Base-by-base conservation (phyloP, 2,329 filamentous ascomycete species). In the Alternaria arbusti region DNA sequence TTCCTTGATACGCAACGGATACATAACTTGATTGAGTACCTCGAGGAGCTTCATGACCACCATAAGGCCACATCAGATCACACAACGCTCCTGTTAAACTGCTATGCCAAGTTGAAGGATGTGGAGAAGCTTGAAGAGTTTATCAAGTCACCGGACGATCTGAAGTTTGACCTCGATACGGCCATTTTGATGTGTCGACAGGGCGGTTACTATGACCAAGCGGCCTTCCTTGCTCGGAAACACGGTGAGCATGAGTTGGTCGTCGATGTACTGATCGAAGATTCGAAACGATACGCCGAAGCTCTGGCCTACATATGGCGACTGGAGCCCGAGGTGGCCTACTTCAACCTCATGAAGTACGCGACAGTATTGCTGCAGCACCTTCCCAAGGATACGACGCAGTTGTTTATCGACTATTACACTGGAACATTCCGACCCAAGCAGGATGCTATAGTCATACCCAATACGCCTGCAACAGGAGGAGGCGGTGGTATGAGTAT, bases 131-230 rank as follows among this genome's bases (percentile, higher is more conserved):
- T 99, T 7, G 95, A 99, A 75, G 91, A 91, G 23, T 99, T 99
- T 70, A 99, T 99, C 81, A 97, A 97, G 77, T 94, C 94, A 26
- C 94, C 95, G 0, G 94, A 92, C 50, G 94, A 97, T 72, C 86
- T 97, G 45, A 97, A 96, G 74, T 99, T 99, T 74, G 96, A 99
- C 78, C 85, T 98, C 3, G 96, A 99, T 70, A 99, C 96, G 1
- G 96, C 96, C 13, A 99, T 99, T 67, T 89, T 91, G 2, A 97
- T 99, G 94, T 99, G 96, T 76, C 89, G 96, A 26, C 96, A 99
- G 82, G 96, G 95, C 11, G 95, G 96, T 1, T 99, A 99, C 80
- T 97, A 91, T 73, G 94, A 98, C 63, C 96, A 99, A 83, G 96
- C 96, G 13, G 96, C 95, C 5, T 99, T 97, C 74, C 86, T 99